A percentile compares a stretch with the other conserved stretches of the same genome.
phyloP scores from a whole-genome alignment of 1,139 yeast genomes.

The Lizanozyma gosingica region DNA sequence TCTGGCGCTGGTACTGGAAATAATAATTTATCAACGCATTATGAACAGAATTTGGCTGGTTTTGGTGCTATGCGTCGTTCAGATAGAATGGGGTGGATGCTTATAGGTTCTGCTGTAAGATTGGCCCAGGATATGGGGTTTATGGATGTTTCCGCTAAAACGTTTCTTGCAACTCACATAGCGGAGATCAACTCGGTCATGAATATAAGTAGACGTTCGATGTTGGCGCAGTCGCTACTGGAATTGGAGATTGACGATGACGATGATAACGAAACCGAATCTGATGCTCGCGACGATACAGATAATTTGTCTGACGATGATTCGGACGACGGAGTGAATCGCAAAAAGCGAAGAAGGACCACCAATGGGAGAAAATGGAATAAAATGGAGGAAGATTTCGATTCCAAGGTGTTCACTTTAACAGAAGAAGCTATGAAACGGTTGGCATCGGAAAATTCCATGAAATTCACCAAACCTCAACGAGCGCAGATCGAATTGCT shows the following conservation, averaged over 20 bases:
- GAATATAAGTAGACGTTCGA: slow-evolving; percentile 60
- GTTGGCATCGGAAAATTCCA: slow-evolving; percentile 16
- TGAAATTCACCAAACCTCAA: slow-evolving; percentile 52
- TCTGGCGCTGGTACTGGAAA: background rate
- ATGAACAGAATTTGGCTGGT: slow-evolving; percentile 55
- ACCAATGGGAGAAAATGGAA: slow-evolving; percentile 1
- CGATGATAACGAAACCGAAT: slow-evolving; percentile 30
- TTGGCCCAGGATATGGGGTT: slow-evolving; percentile 83
- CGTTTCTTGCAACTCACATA: slow-evolving; percentile 75
- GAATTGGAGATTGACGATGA: slow-evolving; percentile 50
- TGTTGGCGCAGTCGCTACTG: slow-evolving; percentile 57
- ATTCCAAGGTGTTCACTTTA: slow-evolving; percentile 24
- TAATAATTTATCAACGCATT: slow-evolving; percentile 10
- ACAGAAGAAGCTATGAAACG: slow-evolving; percentile 29
- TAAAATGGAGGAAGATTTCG: slow-evolving; percentile 17
- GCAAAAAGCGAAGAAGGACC: slow-evolving; percentile 15
- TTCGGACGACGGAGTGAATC: slow-evolving; percentile 18
- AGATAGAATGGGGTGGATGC: slow-evolving; percentile 91
- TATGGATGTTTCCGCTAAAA: slow-evolving; percentile 63
- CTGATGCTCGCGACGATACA: slow-evolving; percentile 6
- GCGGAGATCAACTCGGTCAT: slow-evolving; percentile 74
- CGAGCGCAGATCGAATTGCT: slow-evolving; percentile 72
- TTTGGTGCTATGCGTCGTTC: slow-evolving; percentile 80
- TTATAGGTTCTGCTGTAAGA: slow-evolving; percentile 79
- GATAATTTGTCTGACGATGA: slow-evolving; percentile 14